These are phyloP conservation scores for Hymenoscyphus fructigenus DNA, from an alignment of 2,329 filamentous ascomycete genomes.

Conservation along the genomic window DNA sequence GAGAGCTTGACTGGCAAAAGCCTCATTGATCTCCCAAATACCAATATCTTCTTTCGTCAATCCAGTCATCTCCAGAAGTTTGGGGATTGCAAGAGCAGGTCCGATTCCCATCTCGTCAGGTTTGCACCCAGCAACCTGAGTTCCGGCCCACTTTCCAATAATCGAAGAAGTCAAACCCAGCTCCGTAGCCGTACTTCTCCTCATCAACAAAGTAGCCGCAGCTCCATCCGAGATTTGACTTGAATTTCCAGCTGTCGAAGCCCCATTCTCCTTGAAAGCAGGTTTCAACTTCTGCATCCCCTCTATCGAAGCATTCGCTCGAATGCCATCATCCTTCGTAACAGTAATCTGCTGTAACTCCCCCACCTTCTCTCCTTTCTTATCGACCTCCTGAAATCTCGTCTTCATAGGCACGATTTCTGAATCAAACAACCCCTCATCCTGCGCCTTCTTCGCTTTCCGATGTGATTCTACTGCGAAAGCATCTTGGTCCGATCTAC, in stretches of 20 bases:
- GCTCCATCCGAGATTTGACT: slow-evolving; percentile 88
- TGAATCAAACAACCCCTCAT: slow-evolving; percentile 66
- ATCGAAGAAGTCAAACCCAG: slow-evolving; percentile 69
- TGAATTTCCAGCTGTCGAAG: slow-evolving; percentile 82
- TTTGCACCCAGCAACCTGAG: slow-evolving; percentile 71
- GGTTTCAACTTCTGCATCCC: slow-evolving; percentile 79
- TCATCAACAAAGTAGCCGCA: slow-evolving; percentile 80
- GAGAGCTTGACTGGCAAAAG: slow-evolving; percentile 64
- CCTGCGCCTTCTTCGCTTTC: slow-evolving; percentile 69
- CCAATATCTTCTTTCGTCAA: slow-evolving; percentile 68
- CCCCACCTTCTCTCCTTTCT: slow-evolving; percentile 55
- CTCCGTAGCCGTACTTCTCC: slow-evolving; percentile 72
- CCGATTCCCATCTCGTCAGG: slow-evolving; percentile 96
- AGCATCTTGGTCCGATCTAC: slow-evolving; percentile 74
- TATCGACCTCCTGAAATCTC: slow-evolving; percentile 62
- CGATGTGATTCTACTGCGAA: slow-evolving; percentile 75
- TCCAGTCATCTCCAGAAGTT: slow-evolving; percentile 68
- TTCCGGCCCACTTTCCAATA: slow-evolving; percentile 79
- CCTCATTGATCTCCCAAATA: slow-evolving; percentile 94
- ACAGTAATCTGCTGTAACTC: slow-evolving; percentile 65
- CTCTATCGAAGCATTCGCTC: slow-evolving; percentile 65
- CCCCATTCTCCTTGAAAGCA: slow-evolving; percentile 73
- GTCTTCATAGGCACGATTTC: slow-evolving; percentile 84
- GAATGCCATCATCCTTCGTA: slow-evolving; percentile 78
- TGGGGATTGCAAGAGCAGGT: slow-evolving; percentile 82